Conservation (phyloP, 345 rosid species). For the Gossypium sturtianum region DNA sequence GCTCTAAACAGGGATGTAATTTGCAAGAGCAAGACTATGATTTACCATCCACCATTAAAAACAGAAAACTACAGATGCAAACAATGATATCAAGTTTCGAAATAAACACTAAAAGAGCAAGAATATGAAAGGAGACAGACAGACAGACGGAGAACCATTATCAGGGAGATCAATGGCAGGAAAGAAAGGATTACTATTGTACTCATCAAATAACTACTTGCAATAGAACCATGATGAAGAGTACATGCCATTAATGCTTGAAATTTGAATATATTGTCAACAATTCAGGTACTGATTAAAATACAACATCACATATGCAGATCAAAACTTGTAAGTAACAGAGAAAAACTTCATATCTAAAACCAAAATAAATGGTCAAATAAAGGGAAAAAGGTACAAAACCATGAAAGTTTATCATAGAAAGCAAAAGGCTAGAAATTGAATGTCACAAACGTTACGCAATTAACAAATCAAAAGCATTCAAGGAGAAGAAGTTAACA, state of each 20-base stretch:
- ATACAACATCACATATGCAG: background rate
- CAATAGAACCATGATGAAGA: background rate
- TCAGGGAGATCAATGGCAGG: background rate
- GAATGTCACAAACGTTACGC: background rate
- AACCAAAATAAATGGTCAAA: background rate
- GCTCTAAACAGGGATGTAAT: background rate
- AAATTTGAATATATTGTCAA: background rate
- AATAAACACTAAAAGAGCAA: background rate
- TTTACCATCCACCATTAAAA: background rate
- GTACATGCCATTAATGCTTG: background rate
- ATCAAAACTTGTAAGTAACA: background rate
- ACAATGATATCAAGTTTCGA: background rate
- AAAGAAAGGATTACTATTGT: background rate
- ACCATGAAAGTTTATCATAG: background rate
- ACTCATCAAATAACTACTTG: background rate
- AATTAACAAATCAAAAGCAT: background rate
- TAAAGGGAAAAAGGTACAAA: background rate
- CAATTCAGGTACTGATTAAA: background rate
- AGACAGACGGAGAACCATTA: background rate
- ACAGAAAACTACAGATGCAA: background rate
- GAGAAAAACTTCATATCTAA: background rate
- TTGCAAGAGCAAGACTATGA: background rate
- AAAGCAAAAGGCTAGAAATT: background rate
- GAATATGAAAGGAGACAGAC: background rate
- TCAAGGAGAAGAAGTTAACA: background rate